Evolutionary conservation across 2,329 filamentous ascomycete species (phyloP), one percentile per base, ranked within the genome.

Genomic region (Venturia carpophila): DNA sequence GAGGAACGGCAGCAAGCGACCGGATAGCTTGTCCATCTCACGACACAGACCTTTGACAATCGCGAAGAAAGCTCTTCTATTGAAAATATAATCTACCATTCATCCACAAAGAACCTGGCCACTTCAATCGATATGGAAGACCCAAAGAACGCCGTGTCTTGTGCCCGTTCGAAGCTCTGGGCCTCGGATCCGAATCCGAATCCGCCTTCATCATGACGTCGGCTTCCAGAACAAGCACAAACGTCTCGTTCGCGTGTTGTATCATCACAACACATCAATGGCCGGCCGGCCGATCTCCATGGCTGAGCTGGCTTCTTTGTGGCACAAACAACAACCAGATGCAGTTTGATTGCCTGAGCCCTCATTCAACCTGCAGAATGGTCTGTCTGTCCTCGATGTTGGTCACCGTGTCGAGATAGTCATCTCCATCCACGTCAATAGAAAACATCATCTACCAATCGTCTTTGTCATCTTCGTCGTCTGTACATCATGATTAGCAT

Each of bases 381-480:
- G 49, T 19, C 49, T 34, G 17, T 5, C 30, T 58, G 3, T 37
- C 52, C 30, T 19, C 15, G 1, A 19, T 13, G 34, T 24, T 15
- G 15, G 24, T 34, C 47, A 34, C 10, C 2, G 49, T 15, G 27
- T n/a, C 4, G 49, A 19, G 5, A 58, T 37, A 3, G 13, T 58
- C 52, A 10, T 58, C 52, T 19, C 27, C 6, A 9, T 21, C 19
- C 10, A 34, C 21, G 3, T 55, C 47, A 17, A 34, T 21, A n/a
- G 17, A 27, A 11, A 34, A 34, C 5, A 55, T 58, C 7, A n/a
- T 58, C 39, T 61, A 84, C 88, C 88, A 91, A 70, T 92, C 89
- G 73, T 92, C 89, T 67, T 91, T 86, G 69, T 91, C 87, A 70
- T 81, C 79, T 75, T 92, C 89, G 70, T 92, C 89, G 79, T 92